phyloP scores from a whole-genome alignment of 2,329 filamentous ascomycete species.

The Paracoccidioides lutzii region DNA sequence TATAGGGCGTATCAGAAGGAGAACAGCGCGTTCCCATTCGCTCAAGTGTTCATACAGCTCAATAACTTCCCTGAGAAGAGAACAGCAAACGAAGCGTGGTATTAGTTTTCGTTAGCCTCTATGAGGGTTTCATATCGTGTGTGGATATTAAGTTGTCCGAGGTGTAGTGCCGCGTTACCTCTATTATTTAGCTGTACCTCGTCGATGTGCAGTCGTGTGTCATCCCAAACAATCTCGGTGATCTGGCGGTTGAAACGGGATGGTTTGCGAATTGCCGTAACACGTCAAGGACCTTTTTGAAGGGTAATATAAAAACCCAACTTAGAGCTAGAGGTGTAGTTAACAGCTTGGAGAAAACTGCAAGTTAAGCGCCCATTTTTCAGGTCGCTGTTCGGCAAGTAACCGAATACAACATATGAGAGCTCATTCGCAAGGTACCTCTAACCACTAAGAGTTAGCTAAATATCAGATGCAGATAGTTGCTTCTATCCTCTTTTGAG shows the following conservation, averaged over 20 bases:
- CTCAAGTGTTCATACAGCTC: neutral
- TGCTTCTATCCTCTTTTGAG: too few species aligned
- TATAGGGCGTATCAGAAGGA: neutral
- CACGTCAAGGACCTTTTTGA: neutral
- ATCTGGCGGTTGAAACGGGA: neutral
- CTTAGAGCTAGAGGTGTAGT: neutral
- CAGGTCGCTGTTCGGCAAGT: constrained; percentile 1
- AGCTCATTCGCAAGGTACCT: neutral
- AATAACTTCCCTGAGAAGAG: neutral
- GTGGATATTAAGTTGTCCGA: constrained; percentile 1
- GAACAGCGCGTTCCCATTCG: neutral
- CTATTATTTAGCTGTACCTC: neutral
- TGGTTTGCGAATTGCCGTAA: neutral
- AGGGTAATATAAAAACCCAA: neutral
- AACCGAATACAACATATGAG: neutral
- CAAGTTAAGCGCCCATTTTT: neutral
- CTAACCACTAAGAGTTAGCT: neutral
- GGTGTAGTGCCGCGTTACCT: neutral
- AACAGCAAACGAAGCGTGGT: too few species aligned
- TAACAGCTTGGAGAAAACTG: neutral
- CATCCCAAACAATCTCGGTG: constrained; percentile 2
- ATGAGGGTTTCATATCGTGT: neutral
- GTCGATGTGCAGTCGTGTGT: neutral
- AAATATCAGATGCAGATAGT: too few species aligned
- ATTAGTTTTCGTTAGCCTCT: neutral